These are phyloP conservation scores for Pseudocercospora fuligena DNA, from an alignment of 2,329 filamentous ascomycete species.

Conservation along the genomic window DNA sequence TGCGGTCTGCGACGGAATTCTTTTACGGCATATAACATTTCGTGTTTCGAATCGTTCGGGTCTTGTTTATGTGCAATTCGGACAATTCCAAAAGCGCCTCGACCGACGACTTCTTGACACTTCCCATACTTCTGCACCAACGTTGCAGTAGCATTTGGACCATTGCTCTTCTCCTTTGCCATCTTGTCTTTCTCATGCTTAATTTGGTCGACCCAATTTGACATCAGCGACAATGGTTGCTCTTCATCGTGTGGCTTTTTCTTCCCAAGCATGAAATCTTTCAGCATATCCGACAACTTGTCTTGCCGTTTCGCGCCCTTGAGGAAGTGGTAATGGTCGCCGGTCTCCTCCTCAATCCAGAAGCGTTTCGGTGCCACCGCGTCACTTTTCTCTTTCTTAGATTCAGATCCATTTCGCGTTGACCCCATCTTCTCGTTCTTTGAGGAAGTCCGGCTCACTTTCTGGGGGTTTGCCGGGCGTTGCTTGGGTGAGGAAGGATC, in stretches of 20 bases:
- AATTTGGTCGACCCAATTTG: slow-evolving; percentile 92
- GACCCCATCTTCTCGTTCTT: slow-evolving; percentile 35
- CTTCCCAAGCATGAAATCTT: slow-evolving; percentile 78
- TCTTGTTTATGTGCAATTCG: slow-evolving; percentile 96
- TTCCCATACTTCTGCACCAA: slow-evolving; percentile 97
- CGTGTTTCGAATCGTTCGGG: slow-evolving; percentile 73
- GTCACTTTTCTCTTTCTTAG: slow-evolving; percentile 39
- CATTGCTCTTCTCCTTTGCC: slow-evolving; percentile 75
- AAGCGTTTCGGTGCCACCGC: slow-evolving; percentile 52
- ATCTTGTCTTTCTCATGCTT: slow-evolving; percentile 82
- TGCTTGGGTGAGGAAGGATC: slow-evolving; percentile 17
- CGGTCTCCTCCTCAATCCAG: slow-evolving; percentile 61
- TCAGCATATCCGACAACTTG: slow-evolving; percentile 90
- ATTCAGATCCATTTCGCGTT: slow-evolving; percentile 37
- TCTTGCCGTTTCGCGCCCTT: slow-evolving; percentile 91
- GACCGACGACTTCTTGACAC: slow-evolving; percentile 94
- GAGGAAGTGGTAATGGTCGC: slow-evolving; percentile 83
- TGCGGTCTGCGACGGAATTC: slow-evolving; percentile 94
- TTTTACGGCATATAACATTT: slow-evolving; percentile 96
- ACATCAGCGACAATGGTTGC: slow-evolving; percentile 88
- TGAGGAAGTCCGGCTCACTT: slow-evolving; percentile 37
- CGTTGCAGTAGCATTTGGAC: slow-evolving; percentile 74
- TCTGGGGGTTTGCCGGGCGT: slow-evolving; percentile 31
- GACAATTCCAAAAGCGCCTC: slow-evolving; percentile 95
- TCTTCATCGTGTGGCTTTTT: slow-evolving; percentile 75